These are phyloP conservation scores for Jamesozyma spencerorum DNA, from an alignment of 805 yeast genomes.

Conservation along the genomic window DNA sequence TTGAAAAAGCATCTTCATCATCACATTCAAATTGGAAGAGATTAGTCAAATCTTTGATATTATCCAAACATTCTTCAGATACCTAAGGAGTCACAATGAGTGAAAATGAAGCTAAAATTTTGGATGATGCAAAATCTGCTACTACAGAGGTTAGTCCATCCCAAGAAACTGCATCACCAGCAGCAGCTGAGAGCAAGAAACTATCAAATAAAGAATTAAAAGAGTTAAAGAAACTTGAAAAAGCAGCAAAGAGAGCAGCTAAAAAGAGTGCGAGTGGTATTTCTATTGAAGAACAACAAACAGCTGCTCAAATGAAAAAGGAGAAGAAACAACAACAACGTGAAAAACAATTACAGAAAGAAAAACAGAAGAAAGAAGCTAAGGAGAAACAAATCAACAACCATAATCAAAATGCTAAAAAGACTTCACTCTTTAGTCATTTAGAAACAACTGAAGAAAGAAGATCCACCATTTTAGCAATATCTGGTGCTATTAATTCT, in stretches of 20 bases:
- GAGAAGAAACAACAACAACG: conserved; percentile 35
- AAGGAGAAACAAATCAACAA: conserved; percentile 36
- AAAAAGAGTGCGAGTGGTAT: conserved; percentile 63
- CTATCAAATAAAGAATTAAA: conserved; percentile 74
- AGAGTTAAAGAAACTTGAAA: conserved; percentile 80
- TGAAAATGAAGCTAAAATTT: background rate
- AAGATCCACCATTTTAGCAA: conserved; percentile 33
- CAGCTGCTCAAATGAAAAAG: conserved; percentile 35
- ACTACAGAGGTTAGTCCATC: background rate
- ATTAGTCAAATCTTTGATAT: background rate
- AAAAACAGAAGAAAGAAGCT: conserved; percentile 46
- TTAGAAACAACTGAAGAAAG: conserved; percentile 73
- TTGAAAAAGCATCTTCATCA: background rate
- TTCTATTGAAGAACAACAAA: conserved; percentile 32
- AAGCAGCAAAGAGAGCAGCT: conserved; percentile 89
- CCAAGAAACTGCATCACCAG: conserved; percentile 1
- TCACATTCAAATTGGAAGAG: too few relatives aligned
- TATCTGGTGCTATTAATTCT: conserved; percentile 27
- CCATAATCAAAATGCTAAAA: conserved; percentile 29
- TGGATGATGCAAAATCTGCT: background rate
- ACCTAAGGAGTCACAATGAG: background rate
- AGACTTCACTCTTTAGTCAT: conserved; percentile 64
- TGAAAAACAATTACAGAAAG: conserved; percentile 35
- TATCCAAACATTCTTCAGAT: background rate
- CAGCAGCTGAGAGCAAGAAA: conserved; percentile 20